phyloP scores from a whole-genome alignment of 169 alveolate species.

The Perkinsus marinus region DNA sequence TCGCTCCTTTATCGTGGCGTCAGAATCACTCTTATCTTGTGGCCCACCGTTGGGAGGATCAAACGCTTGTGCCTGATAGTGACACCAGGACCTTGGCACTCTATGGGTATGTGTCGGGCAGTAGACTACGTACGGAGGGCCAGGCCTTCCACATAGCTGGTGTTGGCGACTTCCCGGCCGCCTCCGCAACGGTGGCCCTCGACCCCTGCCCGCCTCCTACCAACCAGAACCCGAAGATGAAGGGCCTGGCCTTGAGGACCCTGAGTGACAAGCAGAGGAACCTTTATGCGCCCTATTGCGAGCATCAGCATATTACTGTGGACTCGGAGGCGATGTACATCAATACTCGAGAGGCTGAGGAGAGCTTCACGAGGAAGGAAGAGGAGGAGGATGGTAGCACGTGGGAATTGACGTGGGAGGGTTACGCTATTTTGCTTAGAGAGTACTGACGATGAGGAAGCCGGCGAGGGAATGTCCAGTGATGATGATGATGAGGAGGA shows the following conservation, averaged over 20 bases:
- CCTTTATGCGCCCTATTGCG: slow-evolving; percentile 94
- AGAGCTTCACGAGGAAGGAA: not conserved
- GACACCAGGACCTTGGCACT: slow-evolving; percentile 40
- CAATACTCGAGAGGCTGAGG: slow-evolving; percentile 33
- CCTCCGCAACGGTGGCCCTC: slow-evolving; percentile 40
- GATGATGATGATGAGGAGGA: slow-evolving; percentile 10
- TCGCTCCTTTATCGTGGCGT: slow-evolving; percentile 80
- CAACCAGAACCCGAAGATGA: slow-evolving; percentile 14
- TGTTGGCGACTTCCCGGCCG: slow-evolving; percentile 65
- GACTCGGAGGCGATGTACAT: slow-evolving; percentile 93
- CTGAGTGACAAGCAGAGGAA: slow-evolving; percentile 81
- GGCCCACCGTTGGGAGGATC: slow-evolving; percentile 78
- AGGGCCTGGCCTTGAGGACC: slow-evolving; percentile 60
- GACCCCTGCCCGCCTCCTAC: slow-evolving; percentile 71
- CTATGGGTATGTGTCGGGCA: slow-evolving; percentile 88
- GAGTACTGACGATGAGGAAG: slow-evolving; percentile 25
- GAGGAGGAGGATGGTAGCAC: not conserved
- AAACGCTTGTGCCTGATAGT: slow-evolving; percentile 5
- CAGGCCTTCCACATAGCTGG: slow-evolving; percentile 76
- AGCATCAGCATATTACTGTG: slow-evolving; percentile 81
- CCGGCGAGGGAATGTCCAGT: not conserved
- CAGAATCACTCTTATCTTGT: slow-evolving; percentile 87
- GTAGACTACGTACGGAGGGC: slow-evolving; percentile 54
- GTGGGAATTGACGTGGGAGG: slow-evolving; percentile 2
- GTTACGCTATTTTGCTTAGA: not conserved